These are phyloP conservation scores for Ceratobasidium sp. DNA, from an alignment of 1,284 basidiomycete genomes.

Conservation along the genomic window DNA sequence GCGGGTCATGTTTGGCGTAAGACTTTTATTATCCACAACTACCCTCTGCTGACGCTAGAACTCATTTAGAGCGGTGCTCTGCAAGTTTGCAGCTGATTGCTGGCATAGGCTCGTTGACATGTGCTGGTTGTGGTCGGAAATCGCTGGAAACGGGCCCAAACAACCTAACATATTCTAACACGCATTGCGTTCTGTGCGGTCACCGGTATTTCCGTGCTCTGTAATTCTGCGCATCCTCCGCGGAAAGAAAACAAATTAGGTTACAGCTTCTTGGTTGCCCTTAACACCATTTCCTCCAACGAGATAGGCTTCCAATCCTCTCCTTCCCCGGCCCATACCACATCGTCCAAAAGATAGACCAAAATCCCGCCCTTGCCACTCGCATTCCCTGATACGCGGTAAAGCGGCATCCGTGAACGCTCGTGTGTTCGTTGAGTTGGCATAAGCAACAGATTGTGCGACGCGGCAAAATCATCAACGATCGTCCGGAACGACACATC, in stretches of 20 bases:
- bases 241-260: background rate
- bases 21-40: background rate
- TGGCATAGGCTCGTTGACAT: slow-evolving; percentile 32
- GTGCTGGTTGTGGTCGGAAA: slow-evolving; percentile 34
- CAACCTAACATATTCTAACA: slow-evolving; percentile 15
- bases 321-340: slow-evolving; percentile 78
- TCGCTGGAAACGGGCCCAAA: slow-evolving; percentile 28
- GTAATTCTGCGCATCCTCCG: slow-evolving; percentile 11
- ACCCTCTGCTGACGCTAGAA: background rate
- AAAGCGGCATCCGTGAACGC: slow-evolving; percentile 85
- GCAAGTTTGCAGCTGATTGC: slow-evolving; percentile 36
- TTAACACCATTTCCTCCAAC: slow-evolving; percentile 76
- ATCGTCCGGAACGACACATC: slow-evolving; percentile 89
- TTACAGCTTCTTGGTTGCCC: slow-evolving; percentile 60
- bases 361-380: slow-evolving; percentile 87
- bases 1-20: slow-evolving; percentile 37
- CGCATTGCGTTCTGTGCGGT: slow-evolving; percentile 41
- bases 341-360: slow-evolving; percentile 89
- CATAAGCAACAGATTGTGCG: slow-evolving; percentile 89
- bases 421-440: slow-evolving; percentile 86
- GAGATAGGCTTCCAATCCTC: slow-evolving; percentile 72
- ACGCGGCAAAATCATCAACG: slow-evolving; percentile 87
- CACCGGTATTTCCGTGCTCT: slow-evolving; percentile 31
- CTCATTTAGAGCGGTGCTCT: slow-evolving; percentile 37
- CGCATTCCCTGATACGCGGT: slow-evolving; percentile 79